Conservation (phyloP, 345 rosid genomes). For the Eutrema japonicum region DNA sequence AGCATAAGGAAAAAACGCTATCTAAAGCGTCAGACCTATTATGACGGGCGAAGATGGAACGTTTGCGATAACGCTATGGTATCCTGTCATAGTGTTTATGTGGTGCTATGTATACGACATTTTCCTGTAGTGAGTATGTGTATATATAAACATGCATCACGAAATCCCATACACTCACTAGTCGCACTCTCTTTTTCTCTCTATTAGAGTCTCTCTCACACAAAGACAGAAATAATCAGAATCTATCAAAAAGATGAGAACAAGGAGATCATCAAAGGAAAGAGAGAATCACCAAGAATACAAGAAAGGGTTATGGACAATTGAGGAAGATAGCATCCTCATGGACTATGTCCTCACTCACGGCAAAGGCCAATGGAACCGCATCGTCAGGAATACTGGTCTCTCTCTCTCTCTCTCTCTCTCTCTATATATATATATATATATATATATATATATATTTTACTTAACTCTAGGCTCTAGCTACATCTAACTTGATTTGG, state of each 20-base stretch:
- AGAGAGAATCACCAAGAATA: slow-evolving; percentile 27
- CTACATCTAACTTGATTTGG: background rate
- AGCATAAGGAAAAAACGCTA: no score
- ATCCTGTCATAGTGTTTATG: no score
- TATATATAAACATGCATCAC: background rate
- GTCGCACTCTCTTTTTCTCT: slow-evolving; percentile 4
- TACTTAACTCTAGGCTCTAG: background rate
- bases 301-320: slow-evolving; percentile 63
- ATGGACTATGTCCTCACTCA: slow-evolving; percentile 51
- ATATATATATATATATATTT: background rate
- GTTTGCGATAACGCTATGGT: no score
- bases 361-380: slow-evolving; percentile 62
- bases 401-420: background rate
- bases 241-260: slow-evolving; percentile 28
- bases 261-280: slow-evolving; percentile 26
- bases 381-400: slow-evolving; percentile 56
- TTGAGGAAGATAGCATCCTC: slow-evolving; percentile 59
- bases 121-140: no score
- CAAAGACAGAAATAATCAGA: background rate
- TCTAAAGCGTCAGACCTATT: no score
- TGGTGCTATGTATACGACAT: no score
- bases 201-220: slow-evolving; percentile 18
- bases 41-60: no score
- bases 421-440: no score
- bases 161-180: background rate